Evolutionary conservation across 208 protist species (phyloP), one percentile per base, ranked within the genome.

Genomic region (Leptomonas pyrrhocoris): DNA sequence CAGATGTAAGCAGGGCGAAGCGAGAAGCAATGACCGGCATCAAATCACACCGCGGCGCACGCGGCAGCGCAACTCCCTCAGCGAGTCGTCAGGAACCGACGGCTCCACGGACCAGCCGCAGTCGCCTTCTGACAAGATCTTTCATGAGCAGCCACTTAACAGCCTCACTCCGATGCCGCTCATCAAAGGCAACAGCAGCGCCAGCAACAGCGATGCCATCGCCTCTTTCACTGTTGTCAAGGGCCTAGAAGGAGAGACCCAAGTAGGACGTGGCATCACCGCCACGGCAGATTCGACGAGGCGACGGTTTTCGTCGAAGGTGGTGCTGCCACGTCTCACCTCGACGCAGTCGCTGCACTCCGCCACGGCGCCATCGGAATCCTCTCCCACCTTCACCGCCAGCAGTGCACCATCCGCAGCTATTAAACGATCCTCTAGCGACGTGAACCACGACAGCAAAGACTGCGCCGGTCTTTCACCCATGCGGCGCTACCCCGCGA

Each of bases 301-400:
- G n/a, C 31, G 54, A 16, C 54, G 34, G 2, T 40, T 31, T 4
- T 61, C 56, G 2, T 30, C 23, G 13, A 45, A 61, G 19, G 56
- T 38, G 38, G 6, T 30, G 56, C 56, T 61, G 34, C 56, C 56
- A 27, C 56, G 38, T n/a, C 40, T 61, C 34, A 21, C 56, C 56
- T 49, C 56, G 1, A 38, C 38, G 38, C 56, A 61, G 31, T 61
- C 56, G n/a, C 38, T 49, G 13, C 34, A 12, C n/a, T 30, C 38
- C 1, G 56, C 12, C 13, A 61, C 46, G 38, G 23, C 15, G 21
- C 34, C 38, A 3, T 38, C 56, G 1, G 40, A 46, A 12, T 6
- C 38, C 8, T 49, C 56, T 21, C 23, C 27, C 2, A 19, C 56
- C 7, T 38, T 38, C 12, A 49, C 23, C 0, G 15, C 31, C 2